Base-by-base conservation (phyloP, 2,329 filamentous ascomycete genomes). In the Chaetomiaceae sp. region DNA sequence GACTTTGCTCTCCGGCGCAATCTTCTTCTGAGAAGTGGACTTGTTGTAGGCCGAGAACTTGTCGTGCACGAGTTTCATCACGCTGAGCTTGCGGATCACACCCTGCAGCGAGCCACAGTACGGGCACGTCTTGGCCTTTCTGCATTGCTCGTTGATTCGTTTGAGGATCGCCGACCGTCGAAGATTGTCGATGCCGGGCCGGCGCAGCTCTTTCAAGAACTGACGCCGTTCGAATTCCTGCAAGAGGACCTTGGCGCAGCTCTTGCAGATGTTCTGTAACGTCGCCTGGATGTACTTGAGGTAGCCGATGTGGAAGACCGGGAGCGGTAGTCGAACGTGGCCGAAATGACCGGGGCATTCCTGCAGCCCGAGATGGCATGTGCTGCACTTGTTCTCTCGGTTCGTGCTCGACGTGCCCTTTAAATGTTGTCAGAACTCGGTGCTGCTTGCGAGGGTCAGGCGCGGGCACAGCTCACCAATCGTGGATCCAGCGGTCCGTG, bases 311-410 rank as follows among this genome's bases (percentile, higher is more conserved):
- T 98, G 93, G 62, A 97, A 97, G 35, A 86, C 88, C 4, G 93
- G 93, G 42, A 98, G 73, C 1, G 91, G 88, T 12, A 98, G 78
- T 60, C 87, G 83, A 59, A 98, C 86, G 67, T 96, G 85, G 38
- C 93, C 93, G 61, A 97, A 98, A 66, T 98, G 93, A 11, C 93
- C 93, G 57, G 88, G 93, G 66, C 93, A 98, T 55, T 84, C 81
- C 58, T 88, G 79, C 24, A 97, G 73, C 14, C 81, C 77, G 61
- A 90, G 81, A 38, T 86, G 81, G 63, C 93, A 98, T 12, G 93
- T 97, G 35, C 79, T 72, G 65, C 93, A 98, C 49, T 72, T 76
- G 32, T 48, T 48, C 35, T 52, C 52, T 19, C 80, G 86, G 3
- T 72, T 77, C 68, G 97, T 97, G 63, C 81, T 88, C 14, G 90